Conservation (phyloP, 2,329 filamentous ascomycete genomes). For the Colletotrichum higginsianum region DNA sequence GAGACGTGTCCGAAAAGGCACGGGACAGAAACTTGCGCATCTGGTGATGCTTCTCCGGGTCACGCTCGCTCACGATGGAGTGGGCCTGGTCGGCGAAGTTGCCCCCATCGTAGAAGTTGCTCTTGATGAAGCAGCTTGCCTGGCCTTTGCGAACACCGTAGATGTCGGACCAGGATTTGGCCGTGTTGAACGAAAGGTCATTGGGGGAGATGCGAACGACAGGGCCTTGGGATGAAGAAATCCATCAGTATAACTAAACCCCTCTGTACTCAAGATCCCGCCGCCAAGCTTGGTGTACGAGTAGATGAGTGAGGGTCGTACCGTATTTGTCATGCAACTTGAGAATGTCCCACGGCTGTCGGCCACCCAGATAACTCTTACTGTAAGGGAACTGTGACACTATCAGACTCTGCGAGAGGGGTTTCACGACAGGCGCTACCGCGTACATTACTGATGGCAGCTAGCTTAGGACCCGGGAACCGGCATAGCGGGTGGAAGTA, state of each 20-base stretch:
- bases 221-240: background rate
- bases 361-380: conserved; percentile 1
- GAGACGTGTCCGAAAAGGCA: conserved; percentile 46
- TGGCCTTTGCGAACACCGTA: conserved; percentile 41
- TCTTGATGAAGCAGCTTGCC: conserved; percentile 44
- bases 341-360: conserved; percentile 8
- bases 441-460: conserved; percentile 7
- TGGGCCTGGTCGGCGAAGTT: conserved; percentile 42
- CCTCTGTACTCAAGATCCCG: background rate
- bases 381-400: background rate
- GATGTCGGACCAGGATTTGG: conserved; percentile 38
- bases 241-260: background rate
- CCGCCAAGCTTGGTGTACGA: background rate
- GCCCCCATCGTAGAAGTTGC: conserved; percentile 46
- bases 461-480: conserved; percentile 10
- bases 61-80: conserved; percentile 47
- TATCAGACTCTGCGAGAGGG: background rate
- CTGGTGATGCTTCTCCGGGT: conserved; percentile 42
- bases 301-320: background rate
- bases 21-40: conserved; percentile 45
- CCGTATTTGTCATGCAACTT: conserved; percentile 13
- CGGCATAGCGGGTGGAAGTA: conserved; percentile 6
- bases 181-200: conserved; percentile 11
- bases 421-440: background rate
- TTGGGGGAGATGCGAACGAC: conserved; percentile 14